Base-by-base conservation (phyloP, 2,329 filamentous ascomycete genomes). In the Harringtonia lauricola region DNA sequence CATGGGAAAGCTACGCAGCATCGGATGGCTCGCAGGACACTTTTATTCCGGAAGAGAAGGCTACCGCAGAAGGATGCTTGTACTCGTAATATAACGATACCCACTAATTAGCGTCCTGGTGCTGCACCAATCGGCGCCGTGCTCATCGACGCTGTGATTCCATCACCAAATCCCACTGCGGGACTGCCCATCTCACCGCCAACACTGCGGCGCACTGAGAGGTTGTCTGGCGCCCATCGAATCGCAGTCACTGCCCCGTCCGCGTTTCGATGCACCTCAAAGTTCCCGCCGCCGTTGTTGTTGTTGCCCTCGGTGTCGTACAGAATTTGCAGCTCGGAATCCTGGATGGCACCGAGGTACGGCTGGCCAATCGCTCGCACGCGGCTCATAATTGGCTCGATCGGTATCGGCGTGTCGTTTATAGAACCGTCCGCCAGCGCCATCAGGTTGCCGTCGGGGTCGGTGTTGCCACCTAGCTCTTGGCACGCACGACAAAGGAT, bases 251-350 rank as follows among this genome's bases (percentile, higher is more conserved):
- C 47, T 45, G 62, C 61, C n/a, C 60, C 63, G 24, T 54, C 51
- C 1, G 55, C 66, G 39, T 77, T 73, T 33, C 72, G 69, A 48
- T 72, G 74, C 49, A 84, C 71, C 29, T 84, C 79, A 56, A 98
- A 94, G 22, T 75, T 82, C n/a, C 92, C 92, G 36, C 90, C 90
- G 37, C 92, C 92, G 55, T 96, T 96, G 47, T 81, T 78, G 2
- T 68, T 59, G 54, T 83, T 94, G 45, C 92, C 92, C 59, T 95
- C 86, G 1, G 90, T 95, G 55, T 96, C 90, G 59, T 86, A 92
- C 46, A 94, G 82, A 45, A 85, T 79, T 33, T 90, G 71, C 53
- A 96, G 71, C 55, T 95, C 89, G 22, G 71, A 56, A 68, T 78
- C 60, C 51, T 69, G 60, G 68, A 77, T 54, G 3, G 70, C 70